Evolutionary conservation across 129 eudicot genomes (phyloP), one percentile per base, ranked within the genome.

Genomic region (Centella asiatica): DNA sequence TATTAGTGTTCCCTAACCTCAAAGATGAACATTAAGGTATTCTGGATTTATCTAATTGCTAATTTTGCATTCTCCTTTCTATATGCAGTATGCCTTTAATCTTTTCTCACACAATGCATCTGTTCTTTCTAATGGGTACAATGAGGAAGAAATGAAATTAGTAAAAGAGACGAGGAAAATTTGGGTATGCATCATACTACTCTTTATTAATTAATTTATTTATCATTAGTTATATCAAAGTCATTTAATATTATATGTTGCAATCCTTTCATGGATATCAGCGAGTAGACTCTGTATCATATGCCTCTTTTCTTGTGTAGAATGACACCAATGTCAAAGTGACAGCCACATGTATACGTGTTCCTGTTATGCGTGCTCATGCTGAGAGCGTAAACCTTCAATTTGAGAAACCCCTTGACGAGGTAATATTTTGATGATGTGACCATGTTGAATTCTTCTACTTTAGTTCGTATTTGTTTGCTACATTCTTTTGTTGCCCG

Each of bases 321-420:
- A 85, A 82, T 58, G 83, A 80, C 74, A 66, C 39, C 52, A 60
- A 74, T 78, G 80, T 89, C 50, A 93, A 76, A 78, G 96, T 93
- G 57, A 92, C 96, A 18, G 99, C 99, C 11, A 93, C 99, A 22
- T 93, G 99, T 61, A 87, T 93, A 55, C 79, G 99, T 44, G 96
- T 93, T 68, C 99, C 99, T 58, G 99, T 93, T 33, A 87, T 87
- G 99, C 99, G 99, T 72, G 96, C 96, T 37, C 99, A 93, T 82
- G 99, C 99, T 19, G 99, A 93, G 81, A 93, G 96, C 68, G 86
- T 93, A 48, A 93, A 87, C 69, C 81, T 93, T 65, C 99, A 92
- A 70, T 92, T 92, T 34, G 90, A 80, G 72, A 76, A 71, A 20
- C 95, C 96, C 54, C 83, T 92, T 24, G 95, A 92, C 67, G 99